A percentile compares a stretch with the other conserved stretches of the same genome.
Conservation (phyloP, 768 basidiomycete species). For the Clitopilus hobsonii region DNA sequence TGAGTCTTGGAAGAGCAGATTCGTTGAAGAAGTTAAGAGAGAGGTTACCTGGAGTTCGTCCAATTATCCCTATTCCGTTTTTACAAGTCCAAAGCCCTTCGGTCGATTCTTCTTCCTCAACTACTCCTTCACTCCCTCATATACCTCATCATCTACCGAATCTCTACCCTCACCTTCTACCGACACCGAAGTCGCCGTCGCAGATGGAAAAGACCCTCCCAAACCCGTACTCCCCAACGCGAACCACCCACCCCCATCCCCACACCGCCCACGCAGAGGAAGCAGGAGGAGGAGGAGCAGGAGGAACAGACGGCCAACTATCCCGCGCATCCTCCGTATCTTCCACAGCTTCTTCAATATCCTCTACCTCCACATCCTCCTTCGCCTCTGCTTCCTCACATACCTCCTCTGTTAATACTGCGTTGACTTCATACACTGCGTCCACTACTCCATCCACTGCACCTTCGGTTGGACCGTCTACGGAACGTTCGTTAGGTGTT, state of each 20-base stretch:
- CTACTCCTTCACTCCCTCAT: too few relatives aligned
- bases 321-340: constrained; percentile 13
- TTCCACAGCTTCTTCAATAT: background rate
- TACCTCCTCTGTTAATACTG: background rate
- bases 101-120: background rate
- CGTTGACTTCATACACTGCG: background rate
- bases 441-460: too few relatives aligned
- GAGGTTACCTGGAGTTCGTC: background rate
- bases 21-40: constrained; percentile 2
- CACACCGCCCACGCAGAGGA: too few relatives aligned
- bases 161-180: too few relatives aligned
- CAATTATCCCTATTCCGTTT: background rate
- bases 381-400: background rate
- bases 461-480: too few relatives aligned
- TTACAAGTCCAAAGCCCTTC: too few relatives aligned
- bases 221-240: background rate
- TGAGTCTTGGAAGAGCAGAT: background rate
- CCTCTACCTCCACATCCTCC: background rate
- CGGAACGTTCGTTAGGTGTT: too few relatives aligned
- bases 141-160: too few relatives aligned
- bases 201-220: background rate
- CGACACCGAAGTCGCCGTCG: too few relatives aligned
- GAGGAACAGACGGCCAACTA: background rate
- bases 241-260: too few relatives aligned
- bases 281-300: background rate